Evolutionary conservation across 225 moss, liverwort and hornwort species (phyloP), one percentile per base, ranked within the genome.

Genomic region (Ulota crispa): DNA sequence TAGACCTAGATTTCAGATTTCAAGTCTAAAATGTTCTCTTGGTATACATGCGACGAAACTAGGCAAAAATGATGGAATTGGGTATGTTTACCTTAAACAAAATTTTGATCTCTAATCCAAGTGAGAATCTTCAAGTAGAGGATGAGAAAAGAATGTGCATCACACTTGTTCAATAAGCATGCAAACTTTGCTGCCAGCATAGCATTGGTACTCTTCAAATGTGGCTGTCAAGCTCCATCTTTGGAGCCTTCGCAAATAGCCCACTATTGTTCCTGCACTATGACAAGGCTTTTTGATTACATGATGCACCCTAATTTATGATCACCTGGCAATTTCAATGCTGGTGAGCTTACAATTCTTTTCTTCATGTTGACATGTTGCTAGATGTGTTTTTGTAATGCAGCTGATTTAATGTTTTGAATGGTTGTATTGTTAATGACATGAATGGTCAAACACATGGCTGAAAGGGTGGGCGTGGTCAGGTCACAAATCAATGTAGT

Each of bases 211-310:
- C 81, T 90, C 92, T 80, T 92, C 89, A 78, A 92, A 88, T 60
- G 90, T 86, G 67, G 92, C 90, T 53, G 92, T 92, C 65, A 92
- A 81, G 76, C 87, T 92, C 92, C 92, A 92, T 41, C 90, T 73
- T 77, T 90, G 92, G 39, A 92, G 86, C 79, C 90, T 92, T 21
- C 86, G 82, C 83, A 92, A 82, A 81, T 89, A 92, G 64, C 89
- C 92, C 55, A 92, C 86, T 67, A 90, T 78, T 50, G 90, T 92
- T 64, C 92, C 88, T 92, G 88, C 85, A 85, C 72, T 52, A 72
- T 71, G 14, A 80, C 47, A 56, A 82, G 28, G 62, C 68, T 76
- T 37, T 18, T 55, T 31, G 45, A 39, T 80, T 75, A 80, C 60
- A 67, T 52, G 26, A 31, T 56, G 60, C 62, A 63, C 4, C 45